These are phyloP conservation scores for Suillus subalutaceus DNA, from an alignment of 768 basidiomycete genomes.

Conservation along the genomic window DNA sequence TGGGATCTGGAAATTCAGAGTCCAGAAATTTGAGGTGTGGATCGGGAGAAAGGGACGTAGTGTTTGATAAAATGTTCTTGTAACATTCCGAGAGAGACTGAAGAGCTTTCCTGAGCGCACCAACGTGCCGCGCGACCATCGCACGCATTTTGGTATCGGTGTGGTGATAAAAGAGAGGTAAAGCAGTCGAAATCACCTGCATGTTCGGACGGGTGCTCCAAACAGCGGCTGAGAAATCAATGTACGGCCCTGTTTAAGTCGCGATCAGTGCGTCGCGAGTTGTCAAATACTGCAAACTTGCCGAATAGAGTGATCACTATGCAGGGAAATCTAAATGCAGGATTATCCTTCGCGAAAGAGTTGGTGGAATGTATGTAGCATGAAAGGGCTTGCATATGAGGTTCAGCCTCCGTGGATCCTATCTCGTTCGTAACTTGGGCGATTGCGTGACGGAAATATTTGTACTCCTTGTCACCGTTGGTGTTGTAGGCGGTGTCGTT, in stretches of 20 bases:
- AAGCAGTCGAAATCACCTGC: constrained; percentile 26
- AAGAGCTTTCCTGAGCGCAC: constrained; percentile 30
- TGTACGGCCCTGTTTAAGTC: constrained; percentile 19
- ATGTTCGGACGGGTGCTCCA: constrained; percentile 27
- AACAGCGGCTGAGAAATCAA: constrained; percentile 31
- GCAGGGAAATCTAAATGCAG: not conserved
- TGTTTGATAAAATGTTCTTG: not conserved
- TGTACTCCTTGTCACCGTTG: too few species aligned
- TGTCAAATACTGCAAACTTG: not conserved
- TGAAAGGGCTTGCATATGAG: not conserved
- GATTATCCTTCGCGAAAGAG: not conserved
- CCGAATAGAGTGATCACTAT: not conserved
- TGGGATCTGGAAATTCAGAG: not conserved
- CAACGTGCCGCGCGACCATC: constrained; percentile 24
- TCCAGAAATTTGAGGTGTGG: not conserved
- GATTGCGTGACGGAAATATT: not conserved
- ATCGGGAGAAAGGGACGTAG: not conserved
- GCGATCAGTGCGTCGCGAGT: not conserved
- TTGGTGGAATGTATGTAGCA: not conserved
- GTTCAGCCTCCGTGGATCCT: not conserved
- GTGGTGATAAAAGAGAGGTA: constrained; percentile 27
- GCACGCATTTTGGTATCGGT: constrained; percentile 21
- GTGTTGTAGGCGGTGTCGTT: rapidly evolving
- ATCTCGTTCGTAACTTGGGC: not conserved
- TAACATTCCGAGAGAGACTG: constrained; percentile 28